phyloP scores from a whole-genome alignment of 1,284 basidiomycete species.

The Ustilago shanxiensis region DNA sequence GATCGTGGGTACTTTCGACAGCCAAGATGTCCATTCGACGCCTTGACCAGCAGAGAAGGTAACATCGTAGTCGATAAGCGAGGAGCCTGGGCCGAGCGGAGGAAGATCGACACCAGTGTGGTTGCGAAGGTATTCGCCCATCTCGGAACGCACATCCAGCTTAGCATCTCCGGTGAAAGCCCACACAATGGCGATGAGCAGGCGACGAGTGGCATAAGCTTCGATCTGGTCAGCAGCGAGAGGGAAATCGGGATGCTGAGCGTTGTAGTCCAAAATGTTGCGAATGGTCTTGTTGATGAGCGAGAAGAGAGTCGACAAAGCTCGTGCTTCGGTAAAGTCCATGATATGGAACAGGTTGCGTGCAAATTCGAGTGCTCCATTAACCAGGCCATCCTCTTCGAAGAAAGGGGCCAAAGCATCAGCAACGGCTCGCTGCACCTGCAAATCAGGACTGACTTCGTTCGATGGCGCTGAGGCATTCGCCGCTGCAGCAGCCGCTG shows the following conservation, averaged over 20 bases:
- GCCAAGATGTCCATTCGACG: conserved; percentile 89
- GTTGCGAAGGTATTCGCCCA: conserved; percentile 88
- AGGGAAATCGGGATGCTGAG: conserved; percentile 94
- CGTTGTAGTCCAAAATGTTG: conserved; percentile 93
- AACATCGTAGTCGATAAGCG: conserved; percentile 95
- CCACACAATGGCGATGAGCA: conserved; percentile 95
- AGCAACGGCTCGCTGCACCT: conserved; percentile 82
- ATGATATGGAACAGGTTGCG: conserved; percentile 93
- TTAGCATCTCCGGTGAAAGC: conserved; percentile 97
- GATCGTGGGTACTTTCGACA: conserved; percentile 83
- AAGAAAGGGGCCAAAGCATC: conserved; percentile 73
- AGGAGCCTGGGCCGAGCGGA: conserved; percentile 77
- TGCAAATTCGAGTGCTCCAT: conserved; percentile 82
- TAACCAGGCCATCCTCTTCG: conserved; percentile 80
- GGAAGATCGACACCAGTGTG: conserved; percentile 93
- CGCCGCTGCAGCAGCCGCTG: conserved; percentile 70
- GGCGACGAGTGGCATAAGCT: conserved; percentile 89
- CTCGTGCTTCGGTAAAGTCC: conserved; percentile 94
- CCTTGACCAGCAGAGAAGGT: conserved; percentile 31
- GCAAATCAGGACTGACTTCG: conserved; percentile 76
- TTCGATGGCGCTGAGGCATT: conserved; percentile 6
- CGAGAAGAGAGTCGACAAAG: conserved; percentile 95
- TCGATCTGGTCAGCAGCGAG: conserved; percentile 85
- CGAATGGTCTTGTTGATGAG: conserved; percentile 95
- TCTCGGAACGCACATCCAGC: conserved; percentile 85